phyloP scores from a whole-genome alignment of 306 rosid genomes.

The Macrotyloma uniflorum region DNA sequence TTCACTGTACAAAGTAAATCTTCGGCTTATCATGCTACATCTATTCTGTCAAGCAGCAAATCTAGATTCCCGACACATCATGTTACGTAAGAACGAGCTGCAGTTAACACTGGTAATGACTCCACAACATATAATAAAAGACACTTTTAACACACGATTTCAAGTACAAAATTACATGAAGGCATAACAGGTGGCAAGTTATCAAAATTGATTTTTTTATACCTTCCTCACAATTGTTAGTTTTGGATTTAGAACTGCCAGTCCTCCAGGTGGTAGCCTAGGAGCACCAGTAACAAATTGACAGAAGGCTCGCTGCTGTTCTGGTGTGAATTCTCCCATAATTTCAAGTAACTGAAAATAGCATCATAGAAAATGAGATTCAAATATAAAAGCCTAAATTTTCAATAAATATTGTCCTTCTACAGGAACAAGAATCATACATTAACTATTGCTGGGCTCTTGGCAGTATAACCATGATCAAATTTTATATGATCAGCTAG shows the following conservation, averaged over 20 bases:
- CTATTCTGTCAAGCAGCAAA: neutral
- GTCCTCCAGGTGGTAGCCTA: slow-evolving; percentile 82
- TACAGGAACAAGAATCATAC: slow-evolving; percentile 49
- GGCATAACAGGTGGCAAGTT: neutral
- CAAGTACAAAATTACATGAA: neutral
- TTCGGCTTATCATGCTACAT: neutral
- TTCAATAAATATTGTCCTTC: neutral
- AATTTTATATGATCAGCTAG: slow-evolving; percentile 93
- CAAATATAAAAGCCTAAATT: neutral
- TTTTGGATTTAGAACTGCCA: slow-evolving; percentile 91
- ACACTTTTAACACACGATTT: neutral
- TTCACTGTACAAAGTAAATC: neutral
- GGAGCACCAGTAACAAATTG: slow-evolving; percentile 99
- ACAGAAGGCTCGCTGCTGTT: slow-evolving; percentile 94
- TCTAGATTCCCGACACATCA: neutral
- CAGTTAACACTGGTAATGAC: too few species aligned
- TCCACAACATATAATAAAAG: neutral
- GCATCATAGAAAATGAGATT: slow-evolving; percentile 18
- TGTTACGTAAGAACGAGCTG: neutral
- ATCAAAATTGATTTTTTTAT: slow-evolving; percentile 1
- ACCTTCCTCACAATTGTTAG: slow-evolving; percentile 98
- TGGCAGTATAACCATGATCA: slow-evolving; percentile 96
- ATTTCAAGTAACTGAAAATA: slow-evolving; percentile 43
- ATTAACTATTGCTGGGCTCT: slow-evolving; percentile 93
- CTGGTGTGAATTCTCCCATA: slow-evolving; percentile 61